A percentile compares a stretch with the other conserved stretches of the same genome.
Conservation (phyloP, 345 rosid genomes). For the Melaleuca alternifolia region DNA sequence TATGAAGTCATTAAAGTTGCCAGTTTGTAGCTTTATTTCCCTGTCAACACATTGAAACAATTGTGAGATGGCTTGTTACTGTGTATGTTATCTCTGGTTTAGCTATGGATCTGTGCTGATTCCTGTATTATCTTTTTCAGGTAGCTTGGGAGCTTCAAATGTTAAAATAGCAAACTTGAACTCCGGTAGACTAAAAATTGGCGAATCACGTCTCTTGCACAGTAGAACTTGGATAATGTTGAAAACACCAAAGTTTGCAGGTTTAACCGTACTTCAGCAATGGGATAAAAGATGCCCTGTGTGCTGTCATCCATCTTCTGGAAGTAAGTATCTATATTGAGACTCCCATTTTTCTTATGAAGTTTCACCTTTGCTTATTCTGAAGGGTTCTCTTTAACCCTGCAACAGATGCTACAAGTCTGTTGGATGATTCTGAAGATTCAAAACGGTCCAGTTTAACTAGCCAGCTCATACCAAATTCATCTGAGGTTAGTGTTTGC, state of each 20-base stretch:
- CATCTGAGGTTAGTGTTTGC: conserved; percentile 34
- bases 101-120: not conserved
- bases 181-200: conserved; percentile 9
- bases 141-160: conserved; percentile 29
- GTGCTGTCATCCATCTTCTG: conserved; percentile 11
- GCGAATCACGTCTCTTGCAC: conserved; percentile 1
- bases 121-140: conserved; percentile 5
- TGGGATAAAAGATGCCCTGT: conserved; percentile 10
- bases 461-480: conserved; percentile 45
- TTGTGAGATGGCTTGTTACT: not conserved
- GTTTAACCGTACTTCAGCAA: conserved; percentile 8
- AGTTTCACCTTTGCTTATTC: not conserved
- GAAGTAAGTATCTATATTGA: not conserved
- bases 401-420: conserved; percentile 14
- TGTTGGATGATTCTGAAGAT: conserved; percentile 18
- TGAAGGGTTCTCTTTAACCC: not conserved
- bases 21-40: not conserved
- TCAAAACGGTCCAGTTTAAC: conserved; percentile 20
- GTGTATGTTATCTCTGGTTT: not conserved
- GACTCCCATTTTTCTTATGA: not conserved
- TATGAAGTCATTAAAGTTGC: not conserved
- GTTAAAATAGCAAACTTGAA: conserved; percentile 6
- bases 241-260: conserved; percentile 18
- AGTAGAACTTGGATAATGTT: conserved; percentile 4
- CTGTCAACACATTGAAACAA: not conserved